Conservation (phyloP, 352 stramenopile species). For the Aphanomyces cochlioides region DNA sequence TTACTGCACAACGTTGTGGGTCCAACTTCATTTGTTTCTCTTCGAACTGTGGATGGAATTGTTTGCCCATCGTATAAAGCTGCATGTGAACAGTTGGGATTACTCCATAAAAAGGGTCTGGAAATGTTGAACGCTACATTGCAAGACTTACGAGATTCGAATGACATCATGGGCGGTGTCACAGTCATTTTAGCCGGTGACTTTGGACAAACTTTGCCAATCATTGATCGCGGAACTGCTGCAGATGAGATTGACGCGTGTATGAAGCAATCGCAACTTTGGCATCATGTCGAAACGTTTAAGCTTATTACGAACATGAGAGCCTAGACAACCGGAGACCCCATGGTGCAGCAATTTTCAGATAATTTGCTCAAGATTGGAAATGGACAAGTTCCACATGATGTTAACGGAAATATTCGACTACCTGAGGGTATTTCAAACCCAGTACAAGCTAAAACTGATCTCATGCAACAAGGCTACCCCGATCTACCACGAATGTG, state of each 20-base stretch:
- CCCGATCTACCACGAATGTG: too few relatives aligned
- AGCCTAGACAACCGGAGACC: too few relatives aligned
- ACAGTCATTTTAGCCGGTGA: not conserved
- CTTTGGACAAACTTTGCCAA: not conserved
- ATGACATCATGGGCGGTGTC: conserved; percentile 6
- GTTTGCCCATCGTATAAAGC: conserved; percentile 31
- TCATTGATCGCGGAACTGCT: not conserved
- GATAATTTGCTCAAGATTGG: too few relatives aligned
- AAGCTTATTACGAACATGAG: too few relatives aligned
- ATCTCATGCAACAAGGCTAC: too few relatives aligned
- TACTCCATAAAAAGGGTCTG: conserved; percentile 24
- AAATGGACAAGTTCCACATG: too few relatives aligned
- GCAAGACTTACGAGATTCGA: not conserved
- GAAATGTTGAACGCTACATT: not conserved
- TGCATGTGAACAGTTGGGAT: conserved; percentile 26
- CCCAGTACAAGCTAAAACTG: too few relatives aligned
- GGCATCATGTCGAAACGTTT: too few relatives aligned
- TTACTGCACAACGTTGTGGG: conserved; percentile 31
- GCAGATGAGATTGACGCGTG: conserved; percentile 4
- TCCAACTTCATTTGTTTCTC: conserved; percentile 31
- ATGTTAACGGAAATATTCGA: too few relatives aligned
- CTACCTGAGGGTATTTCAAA: too few relatives aligned
- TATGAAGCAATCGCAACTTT: not conserved
- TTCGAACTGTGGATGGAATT: conserved; percentile 30
- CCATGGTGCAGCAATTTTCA: too few relatives aligned